phyloP scores from a whole-genome alignment of 306 rosid species.

The Acacia crassicarpa region DNA sequence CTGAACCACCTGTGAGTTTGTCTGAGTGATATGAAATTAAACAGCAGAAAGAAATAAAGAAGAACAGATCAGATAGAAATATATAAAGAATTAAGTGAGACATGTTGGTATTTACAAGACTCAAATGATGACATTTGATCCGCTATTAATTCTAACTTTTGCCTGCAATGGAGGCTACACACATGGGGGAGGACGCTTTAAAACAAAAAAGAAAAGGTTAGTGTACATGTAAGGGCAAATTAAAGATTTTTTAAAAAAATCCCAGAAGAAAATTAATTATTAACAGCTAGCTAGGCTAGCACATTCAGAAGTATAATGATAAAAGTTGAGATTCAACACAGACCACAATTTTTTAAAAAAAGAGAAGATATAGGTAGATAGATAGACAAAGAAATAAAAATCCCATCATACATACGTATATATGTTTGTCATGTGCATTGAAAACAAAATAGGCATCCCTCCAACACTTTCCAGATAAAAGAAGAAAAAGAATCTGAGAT shows the following conservation, averaged over 20 bases:
- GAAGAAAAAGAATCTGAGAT: neutral
- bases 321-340: constrained; percentile 16
- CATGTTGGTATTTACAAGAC: constrained; percentile 11
- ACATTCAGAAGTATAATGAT: neutral
- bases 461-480: neutral
- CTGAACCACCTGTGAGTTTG: constrained; percentile 26
- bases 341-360: constrained; percentile 3
- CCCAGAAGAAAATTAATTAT: neutral
- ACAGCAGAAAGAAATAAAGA: constrained; percentile 29
- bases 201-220: constrained; percentile 25
- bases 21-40: constrained; percentile 7
- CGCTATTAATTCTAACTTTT: constrained; percentile 29
- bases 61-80: constrained; percentile 33
- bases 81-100: constrained; percentile 19
- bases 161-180: constrained; percentile 42
- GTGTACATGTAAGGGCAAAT: neutral
- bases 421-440: constrained; percentile 15
- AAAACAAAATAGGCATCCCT: constrained; percentile 1
- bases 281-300: constrained; percentile 2
- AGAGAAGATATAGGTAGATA: neutral
- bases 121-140: constrained; percentile 34
- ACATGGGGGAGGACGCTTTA: constrained; percentile 18
- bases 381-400: neutral
- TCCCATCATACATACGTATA: neutral
- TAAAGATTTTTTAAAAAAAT: too few species aligned